phyloP scores from a whole-genome alignment of 2,329 filamentous ascomycete species.

The Hypoxylon sp. region DNA sequence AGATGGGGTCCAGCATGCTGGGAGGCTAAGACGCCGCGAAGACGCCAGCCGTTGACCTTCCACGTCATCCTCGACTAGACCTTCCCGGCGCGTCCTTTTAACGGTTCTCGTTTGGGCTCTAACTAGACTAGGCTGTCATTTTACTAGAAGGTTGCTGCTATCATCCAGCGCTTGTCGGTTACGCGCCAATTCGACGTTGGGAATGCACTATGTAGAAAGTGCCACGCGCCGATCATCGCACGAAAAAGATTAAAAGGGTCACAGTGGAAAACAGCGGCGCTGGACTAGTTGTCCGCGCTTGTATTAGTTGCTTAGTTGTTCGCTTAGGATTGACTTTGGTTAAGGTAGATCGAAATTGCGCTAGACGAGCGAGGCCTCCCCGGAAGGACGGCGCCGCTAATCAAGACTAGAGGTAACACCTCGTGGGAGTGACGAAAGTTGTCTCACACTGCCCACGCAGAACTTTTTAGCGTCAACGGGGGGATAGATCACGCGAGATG shows the following conservation, averaged over 20 bases:
- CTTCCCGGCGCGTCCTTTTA: slow-evolving; percentile 8
- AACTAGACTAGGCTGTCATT: background rate
- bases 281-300: slow-evolving; percentile 26
- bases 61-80: slow-evolving; percentile 32
- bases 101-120: slow-evolving; percentile 15
- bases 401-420: slow-evolving; percentile 10
- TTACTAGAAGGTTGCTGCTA: slow-evolving; percentile 3
- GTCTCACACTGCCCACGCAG: slow-evolving; percentile 2
- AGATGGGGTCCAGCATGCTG: slow-evolving; percentile 14
- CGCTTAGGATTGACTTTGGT: slow-evolving; percentile 16
- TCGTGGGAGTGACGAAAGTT: slow-evolving; percentile 28
- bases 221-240: slow-evolving; percentile 26
- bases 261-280: slow-evolving; percentile 34
- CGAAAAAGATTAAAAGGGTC: slow-evolving; percentile 34
- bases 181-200: slow-evolving; percentile 22
- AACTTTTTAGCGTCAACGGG: slow-evolving; percentile 22
- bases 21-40: slow-evolving; percentile 26
- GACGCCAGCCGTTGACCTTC: slow-evolving; percentile 18
- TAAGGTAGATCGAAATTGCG: slow-evolving; percentile 34
- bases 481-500: slow-evolving; percentile 9
- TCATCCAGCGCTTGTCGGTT: slow-evolving; percentile 21
- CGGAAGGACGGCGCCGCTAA: slow-evolving; percentile 28
- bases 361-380: slow-evolving; percentile 33
- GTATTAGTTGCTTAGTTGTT: slow-evolving; percentile 16
- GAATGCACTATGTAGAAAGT: slow-evolving; percentile 10